These are phyloP conservation scores for Solanum paucissectum DNA, from an alignment of 257 asterid genomes.

Conservation along the genomic window DNA sequence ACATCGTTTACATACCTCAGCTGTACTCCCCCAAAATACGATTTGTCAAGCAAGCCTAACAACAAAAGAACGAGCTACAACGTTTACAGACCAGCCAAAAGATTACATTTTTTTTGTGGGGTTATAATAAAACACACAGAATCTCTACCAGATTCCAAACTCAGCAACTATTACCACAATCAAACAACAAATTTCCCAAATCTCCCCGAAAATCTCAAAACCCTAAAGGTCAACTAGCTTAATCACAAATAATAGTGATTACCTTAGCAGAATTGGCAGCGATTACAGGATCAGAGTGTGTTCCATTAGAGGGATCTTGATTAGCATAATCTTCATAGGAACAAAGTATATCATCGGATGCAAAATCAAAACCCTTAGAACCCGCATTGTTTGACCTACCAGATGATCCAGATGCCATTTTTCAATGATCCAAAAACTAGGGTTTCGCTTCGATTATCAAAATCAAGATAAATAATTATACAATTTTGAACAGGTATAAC, in stretches of 20 bases:
- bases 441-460: not conserved
- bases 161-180: not conserved
- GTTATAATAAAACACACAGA: not conserved
- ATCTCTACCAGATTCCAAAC: not conserved
- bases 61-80: not conserved
- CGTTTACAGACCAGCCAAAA: not conserved
- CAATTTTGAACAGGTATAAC: not conserved
- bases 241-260: not conserved
- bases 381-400: conserved; percentile 40
- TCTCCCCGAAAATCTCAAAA: not conserved
- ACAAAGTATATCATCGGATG: conserved; percentile 68
- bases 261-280: conserved; percentile 36
- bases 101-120: not conserved
- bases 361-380: conserved; percentile 64
- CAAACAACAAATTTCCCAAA: not conserved
- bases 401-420: conserved; percentile 78
- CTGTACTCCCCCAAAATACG: not conserved
- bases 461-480: not conserved
- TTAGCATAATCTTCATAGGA: conserved; percentile 69
- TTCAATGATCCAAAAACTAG: not conserved
- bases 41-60: not conserved
- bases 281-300: conserved; percentile 47
- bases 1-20: not conserved
- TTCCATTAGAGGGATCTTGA: conserved; percentile 45
- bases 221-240: not conserved